Percentiles rank a stretch among this genome's conserved stretches.
phyloP scores from a whole-genome alignment of 371 early-diverging fungal genomes.

The Astathelohania contejeani region DNA sequence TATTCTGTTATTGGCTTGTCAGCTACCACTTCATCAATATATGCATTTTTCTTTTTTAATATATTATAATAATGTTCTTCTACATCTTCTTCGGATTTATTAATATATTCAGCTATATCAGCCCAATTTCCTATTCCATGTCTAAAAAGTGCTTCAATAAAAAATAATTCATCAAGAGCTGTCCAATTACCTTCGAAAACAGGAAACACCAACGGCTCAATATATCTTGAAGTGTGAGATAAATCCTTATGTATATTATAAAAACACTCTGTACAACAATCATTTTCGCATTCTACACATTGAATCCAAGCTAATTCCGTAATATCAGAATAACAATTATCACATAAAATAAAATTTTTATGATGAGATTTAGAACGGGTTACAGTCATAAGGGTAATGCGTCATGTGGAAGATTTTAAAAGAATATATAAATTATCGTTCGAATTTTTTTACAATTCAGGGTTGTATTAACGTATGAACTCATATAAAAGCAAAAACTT shows the following conservation, averaged over 20 bases:
- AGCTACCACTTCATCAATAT: not conserved
- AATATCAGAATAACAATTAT: constrained; percentile 33
- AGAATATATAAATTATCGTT: too few relatives aligned
- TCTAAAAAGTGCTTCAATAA: constrained; percentile 37
- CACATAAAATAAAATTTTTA: constrained; percentile 41
- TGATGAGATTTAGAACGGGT: too few relatives aligned
- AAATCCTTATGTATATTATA: constrained; percentile 21
- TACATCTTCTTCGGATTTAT: constrained; percentile 39
- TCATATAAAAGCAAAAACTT: too few relatives aligned
- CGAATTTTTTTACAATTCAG: too few relatives aligned
- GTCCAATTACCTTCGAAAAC: constrained; percentile 25
- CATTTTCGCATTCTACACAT: constrained; percentile 41
- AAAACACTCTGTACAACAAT: constrained; percentile 45
- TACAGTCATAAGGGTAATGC: too few relatives aligned
- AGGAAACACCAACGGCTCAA: constrained; percentile 8
- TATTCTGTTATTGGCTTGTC: not conserved
- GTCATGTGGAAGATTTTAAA: too few relatives aligned
- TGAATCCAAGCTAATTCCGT: constrained; percentile 10
- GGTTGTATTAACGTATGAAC: too few relatives aligned
- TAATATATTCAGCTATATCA: constrained; percentile 34
- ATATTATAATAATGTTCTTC: constrained; percentile 42
- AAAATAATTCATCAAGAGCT: constrained; percentile 47
- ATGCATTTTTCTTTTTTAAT: constrained; percentile 22
- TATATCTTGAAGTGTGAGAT: constrained; percentile 35
- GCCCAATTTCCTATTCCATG: constrained; percentile 51